Percentiles rank a stretch among this genome's conserved stretches.
These are phyloP conservation scores for Penicillium sp. DNA, from an alignment of 2,329 filamentous ascomycete genomes.

Conservation along the genomic window DNA sequence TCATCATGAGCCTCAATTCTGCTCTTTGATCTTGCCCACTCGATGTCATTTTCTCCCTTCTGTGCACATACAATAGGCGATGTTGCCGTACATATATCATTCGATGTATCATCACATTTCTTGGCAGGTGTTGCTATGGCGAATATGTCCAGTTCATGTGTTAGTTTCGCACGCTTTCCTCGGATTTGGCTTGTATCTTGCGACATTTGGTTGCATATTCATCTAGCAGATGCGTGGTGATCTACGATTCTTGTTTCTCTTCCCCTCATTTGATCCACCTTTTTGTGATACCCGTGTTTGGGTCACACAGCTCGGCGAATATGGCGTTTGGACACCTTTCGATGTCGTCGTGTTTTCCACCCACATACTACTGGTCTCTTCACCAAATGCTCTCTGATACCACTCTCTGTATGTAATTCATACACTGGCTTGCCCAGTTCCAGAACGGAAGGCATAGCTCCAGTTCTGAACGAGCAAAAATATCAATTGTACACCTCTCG, in stretches of 20 bases:
- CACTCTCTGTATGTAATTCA: not conserved
- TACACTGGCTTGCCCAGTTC: not conserved
- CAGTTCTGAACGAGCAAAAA: not conserved
- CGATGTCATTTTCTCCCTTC: constrained; percentile 17
- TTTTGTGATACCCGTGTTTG: constrained; percentile 33
- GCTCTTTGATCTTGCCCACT: constrained; percentile 1
- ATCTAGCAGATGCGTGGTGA: constrained; percentile 18
- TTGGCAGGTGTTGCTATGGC: constrained; percentile 19
- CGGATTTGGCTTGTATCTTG: constrained; percentile 21
- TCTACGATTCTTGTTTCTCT: constrained; percentile 12
- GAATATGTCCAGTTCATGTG: constrained; percentile 19
- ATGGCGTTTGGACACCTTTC: constrained; percentile 24
- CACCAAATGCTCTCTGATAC: not conserved
- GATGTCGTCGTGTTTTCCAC: constrained; percentile 11
- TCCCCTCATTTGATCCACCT: constrained; percentile 19
- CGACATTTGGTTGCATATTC: constrained; percentile 20
- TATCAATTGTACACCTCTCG: not conserved
- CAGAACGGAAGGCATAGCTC: not conserved
- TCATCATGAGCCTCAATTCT: constrained; percentile 22
- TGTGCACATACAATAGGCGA: constrained; percentile 35
- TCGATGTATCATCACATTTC: constrained; percentile 38
- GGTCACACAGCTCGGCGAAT: constrained; percentile 31
- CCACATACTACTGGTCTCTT: not conserved
- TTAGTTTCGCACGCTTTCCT: constrained; percentile 18
- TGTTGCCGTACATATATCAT: constrained; percentile 29